Base-by-base conservation (phyloP, 2,329 filamentous ascomycete genomes). In the Trichoderma arundinaceum region DNA sequence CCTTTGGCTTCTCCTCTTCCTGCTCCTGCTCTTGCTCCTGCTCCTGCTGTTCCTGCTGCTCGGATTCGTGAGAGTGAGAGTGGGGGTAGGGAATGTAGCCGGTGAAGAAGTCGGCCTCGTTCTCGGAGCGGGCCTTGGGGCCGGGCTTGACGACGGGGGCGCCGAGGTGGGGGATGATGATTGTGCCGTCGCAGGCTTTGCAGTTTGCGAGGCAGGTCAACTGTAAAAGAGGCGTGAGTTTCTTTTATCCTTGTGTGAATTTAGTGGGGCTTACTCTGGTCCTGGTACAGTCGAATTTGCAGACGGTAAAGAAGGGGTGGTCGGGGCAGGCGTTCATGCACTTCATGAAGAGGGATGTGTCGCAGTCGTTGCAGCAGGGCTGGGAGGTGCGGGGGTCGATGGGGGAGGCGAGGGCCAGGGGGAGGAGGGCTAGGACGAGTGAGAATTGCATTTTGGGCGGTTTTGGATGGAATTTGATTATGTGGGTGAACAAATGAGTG, bases 381-480 rank as follows among this genome's bases (percentile, higher is more conserved):
- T 43, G 19, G 13, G 8, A 46, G 52, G 51, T 4, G 35, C 10
- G 17, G 35, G 44, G 9, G 57, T 10, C 57, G 44, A 15, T 38
- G 48, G 58, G 22, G 49, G 60, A 19, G 39, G 60, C 60, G 9
- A 52, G 8, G 12, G 49, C 60, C 32, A 54, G 13, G 17, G 49
- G 60, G n/a, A 54, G 49, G 49, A 63, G 49, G 13, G 60, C n/a
- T 28, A 63, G 49, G 32, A 54, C 15, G 39, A 52, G 2, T 3
- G 60, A 63, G 15, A 54, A 46, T n/a, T 44, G 39, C 60, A 63
- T 63, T n/a, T 63, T 46, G 44, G 44, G 15, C 8, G 19, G 38
- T 17, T 43, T 17, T 22, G 9, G 9, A 5, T 44, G 17, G 15
- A 19, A 8, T 51, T 32, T 48, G 7, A 5, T 48, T 17, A 7